phyloP scores from a whole-genome alignment of 2,329 filamentous ascomycete genomes.

The Scedosporium aurantiacum region DNA sequence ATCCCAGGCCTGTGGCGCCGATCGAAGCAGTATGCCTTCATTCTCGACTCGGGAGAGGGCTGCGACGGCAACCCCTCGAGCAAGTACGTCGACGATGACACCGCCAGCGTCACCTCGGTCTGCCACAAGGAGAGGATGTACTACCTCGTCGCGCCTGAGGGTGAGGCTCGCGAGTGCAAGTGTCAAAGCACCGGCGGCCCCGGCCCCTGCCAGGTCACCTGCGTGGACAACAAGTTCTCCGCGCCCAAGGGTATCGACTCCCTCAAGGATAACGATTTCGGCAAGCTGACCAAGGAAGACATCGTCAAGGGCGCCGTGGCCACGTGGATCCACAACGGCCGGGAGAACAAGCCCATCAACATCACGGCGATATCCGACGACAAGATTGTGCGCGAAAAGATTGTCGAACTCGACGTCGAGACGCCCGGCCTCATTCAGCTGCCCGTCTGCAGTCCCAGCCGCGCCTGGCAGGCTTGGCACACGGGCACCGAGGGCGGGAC shows the following conservation, averaged over 20 bases:
- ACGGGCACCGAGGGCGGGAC: constrained; percentile 11
- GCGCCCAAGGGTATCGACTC: constrained; percentile 17
- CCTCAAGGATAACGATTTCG: constrained; percentile 20
- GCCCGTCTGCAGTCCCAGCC: constrained; percentile 24
- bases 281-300: constrained; percentile 15
- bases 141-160: constrained; percentile 19
- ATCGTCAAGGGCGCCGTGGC: constrained; percentile 17
- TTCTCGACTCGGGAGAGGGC: constrained; percentile 20
- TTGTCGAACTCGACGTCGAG: constrained; percentile 10
- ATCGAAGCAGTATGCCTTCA: constrained; percentile 17
- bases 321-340: no score
- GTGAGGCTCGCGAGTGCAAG: constrained; percentile 9
- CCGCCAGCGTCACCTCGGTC: constrained; percentile 13
- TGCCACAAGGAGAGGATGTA: constrained; percentile 19
- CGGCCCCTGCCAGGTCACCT: constrained; percentile 9
- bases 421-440: constrained; percentile 24
- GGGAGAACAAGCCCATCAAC: constrained; percentile 15
- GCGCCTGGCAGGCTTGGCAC: constrained; percentile 22
- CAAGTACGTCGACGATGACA: constrained; percentile 15
- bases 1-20: constrained; percentile 19
- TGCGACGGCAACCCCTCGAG: constrained; percentile 15
- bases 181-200: not conserved
- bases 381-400: no score
- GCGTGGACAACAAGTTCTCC: constrained; percentile 15
- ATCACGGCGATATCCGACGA: no score